A percentile compares a stretch with the other conserved stretches of the same genome.
These are phyloP conservation scores for Maudiozyma saulgeensis DNA, from an alignment of 805 yeast species.

Conservation along the genomic window DNA sequence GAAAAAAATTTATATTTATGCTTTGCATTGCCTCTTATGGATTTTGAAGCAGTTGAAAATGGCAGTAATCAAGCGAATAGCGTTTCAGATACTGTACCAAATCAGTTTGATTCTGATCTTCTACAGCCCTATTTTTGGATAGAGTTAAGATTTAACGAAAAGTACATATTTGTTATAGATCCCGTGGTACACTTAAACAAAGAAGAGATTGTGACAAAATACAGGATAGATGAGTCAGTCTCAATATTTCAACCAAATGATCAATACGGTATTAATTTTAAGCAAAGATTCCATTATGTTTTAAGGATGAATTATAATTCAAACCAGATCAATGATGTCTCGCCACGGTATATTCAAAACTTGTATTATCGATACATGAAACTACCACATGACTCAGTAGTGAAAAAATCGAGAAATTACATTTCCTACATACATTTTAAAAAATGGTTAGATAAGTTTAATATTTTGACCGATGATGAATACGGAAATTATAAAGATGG, in stretches of 20 bases:
- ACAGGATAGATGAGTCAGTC: constrained; percentile 5
- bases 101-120: constrained; percentile 20
- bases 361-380: constrained; percentile 13
- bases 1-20: constrained; percentile 8
- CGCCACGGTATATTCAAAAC: constrained; percentile 18
- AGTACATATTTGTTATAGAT: constrained; percentile 15
- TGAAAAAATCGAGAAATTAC: constrained; percentile 5
- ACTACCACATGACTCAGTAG: constrained; percentile 1
- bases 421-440: constrained; percentile 6
- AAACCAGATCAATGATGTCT: constrained; percentile 11
- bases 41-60: constrained; percentile 3
- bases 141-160: constrained; percentile 8
- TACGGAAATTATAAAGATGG: background rate
- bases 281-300: constrained; percentile 14
- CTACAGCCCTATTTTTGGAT: constrained; percentile 23
- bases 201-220: constrained; percentile 9
- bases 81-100: constrained; percentile 10
- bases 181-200: constrained; percentile 17
- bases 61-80: background rate
- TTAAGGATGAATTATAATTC: constrained; percentile 8
- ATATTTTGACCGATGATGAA: background rate
- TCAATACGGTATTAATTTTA: constrained; percentile 1
- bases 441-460: constrained; percentile 2
- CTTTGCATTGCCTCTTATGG: constrained; percentile 18
- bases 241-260: constrained; percentile 6